Conservation (phyloP, 345 rosid species). For the Ceriops decandra region DNA sequence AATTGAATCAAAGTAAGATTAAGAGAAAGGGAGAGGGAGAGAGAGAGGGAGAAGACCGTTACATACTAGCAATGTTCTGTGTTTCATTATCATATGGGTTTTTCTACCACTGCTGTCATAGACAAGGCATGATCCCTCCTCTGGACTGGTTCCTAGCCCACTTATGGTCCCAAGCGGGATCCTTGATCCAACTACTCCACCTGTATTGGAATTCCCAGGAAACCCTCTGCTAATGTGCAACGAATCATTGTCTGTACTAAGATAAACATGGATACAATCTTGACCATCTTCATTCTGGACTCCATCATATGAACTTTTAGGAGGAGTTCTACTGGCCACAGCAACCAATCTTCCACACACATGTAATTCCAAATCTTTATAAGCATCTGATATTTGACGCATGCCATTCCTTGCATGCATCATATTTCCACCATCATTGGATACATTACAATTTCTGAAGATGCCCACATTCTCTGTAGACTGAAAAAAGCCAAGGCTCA, state of each 20-base stretch:
- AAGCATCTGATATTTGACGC: constrained; percentile 55
- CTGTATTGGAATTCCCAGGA: constrained; percentile 19
- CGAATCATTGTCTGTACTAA: constrained; percentile 40
- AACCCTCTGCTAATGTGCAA: constrained; percentile 14
- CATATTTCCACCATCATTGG: constrained; percentile 27
- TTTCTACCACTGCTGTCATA: constrained; percentile 62
- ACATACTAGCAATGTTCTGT: constrained; percentile 89
- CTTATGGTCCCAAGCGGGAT: constrained; percentile 62
- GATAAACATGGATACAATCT: constrained; percentile 73
- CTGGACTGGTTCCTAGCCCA: constrained; percentile 70
- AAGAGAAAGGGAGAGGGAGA: constrained; percentile 3
- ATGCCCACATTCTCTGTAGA: constrained; percentile 29
- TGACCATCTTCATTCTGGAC: constrained; percentile 40
- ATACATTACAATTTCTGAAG: constrained; percentile 20
- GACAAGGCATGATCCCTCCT: constrained; percentile 82
- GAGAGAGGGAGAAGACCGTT: constrained; percentile 13
- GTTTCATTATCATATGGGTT: constrained; percentile 86
- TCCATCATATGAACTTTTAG: constrained; percentile 38
- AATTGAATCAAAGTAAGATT: not conserved
- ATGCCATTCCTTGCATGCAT: constrained; percentile 25
- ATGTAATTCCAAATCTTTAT: constrained; percentile 77
- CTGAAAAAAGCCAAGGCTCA: constrained; percentile 24
- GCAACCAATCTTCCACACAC: constrained; percentile 75
- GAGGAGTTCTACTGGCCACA: constrained; percentile 66
- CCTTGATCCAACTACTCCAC: constrained; percentile 33